Evolutionary conservation across 306 rosid species (phyloP).

Genomic region (Casuarina cunninghamiana): DNA sequence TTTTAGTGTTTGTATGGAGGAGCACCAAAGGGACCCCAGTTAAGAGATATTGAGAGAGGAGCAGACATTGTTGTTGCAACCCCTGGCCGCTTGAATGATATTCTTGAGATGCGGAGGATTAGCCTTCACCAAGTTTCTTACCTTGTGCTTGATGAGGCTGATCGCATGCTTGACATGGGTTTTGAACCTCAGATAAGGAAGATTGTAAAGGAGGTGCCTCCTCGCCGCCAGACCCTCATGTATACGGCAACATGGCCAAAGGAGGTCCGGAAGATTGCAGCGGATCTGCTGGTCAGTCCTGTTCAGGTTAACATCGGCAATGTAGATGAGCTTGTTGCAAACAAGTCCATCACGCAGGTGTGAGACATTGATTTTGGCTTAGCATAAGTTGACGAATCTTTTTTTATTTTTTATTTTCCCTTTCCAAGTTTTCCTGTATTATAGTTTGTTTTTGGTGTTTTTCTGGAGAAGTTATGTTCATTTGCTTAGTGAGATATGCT

Average conservation of each 20-base stretch:
- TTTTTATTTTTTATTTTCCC: not conserved
- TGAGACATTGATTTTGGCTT: constrained; percentile 6
- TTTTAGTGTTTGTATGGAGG: constrained; percentile 94
- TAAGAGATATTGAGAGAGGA: constrained; percentile 93
- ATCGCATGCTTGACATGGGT: constrained; percentile 99
- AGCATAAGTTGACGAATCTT: not conserved
- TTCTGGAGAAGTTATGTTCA: constrained; percentile 1
- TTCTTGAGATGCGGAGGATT: constrained; percentile 94
- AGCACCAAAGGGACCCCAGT: constrained; percentile 98
- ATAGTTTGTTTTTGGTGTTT: not conserved
- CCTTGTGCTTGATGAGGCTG: constrained; percentile 97
- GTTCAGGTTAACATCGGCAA: constrained; percentile 97
- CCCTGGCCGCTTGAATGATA: constrained; percentile 99
- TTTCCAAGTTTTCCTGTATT: constrained; percentile 7
- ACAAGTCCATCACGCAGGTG: constrained; percentile 96
- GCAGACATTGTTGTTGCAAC: constrained; percentile 97
- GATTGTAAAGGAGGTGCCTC: constrained; percentile 92
- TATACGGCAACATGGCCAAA: constrained; percentile 99
- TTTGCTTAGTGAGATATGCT: constrained; percentile 4
- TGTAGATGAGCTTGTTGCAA: constrained; percentile 97
- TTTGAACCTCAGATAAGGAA: constrained; percentile 99
- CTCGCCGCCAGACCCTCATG: constrained; percentile 96
- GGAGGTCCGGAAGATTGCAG: constrained; percentile 97
- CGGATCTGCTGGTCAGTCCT: constrained; percentile 87
- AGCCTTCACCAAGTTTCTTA: constrained; percentile 90